Conservation (phyloP, 2,329 filamentous ascomycete species). For the Alternaria sp. region DNA sequence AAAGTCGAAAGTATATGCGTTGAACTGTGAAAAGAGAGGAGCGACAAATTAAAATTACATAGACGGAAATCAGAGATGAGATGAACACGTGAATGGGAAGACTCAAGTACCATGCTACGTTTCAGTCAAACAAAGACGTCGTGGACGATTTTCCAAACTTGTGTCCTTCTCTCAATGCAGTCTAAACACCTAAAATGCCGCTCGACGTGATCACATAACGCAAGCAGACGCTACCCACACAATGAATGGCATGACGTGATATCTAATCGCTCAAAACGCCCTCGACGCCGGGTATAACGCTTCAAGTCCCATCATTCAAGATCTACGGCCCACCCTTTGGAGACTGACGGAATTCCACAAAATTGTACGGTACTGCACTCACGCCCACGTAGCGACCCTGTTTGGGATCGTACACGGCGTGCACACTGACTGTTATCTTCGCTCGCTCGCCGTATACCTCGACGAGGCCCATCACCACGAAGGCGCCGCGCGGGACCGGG, state of each 20-base stretch:
- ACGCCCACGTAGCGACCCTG: constrained; percentile 46
- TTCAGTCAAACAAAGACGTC: too few species aligned
- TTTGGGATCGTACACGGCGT: constrained; percentile 54
- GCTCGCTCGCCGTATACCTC: constrained; percentile 54
- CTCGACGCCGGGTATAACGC: constrained; percentile 14
- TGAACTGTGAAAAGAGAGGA: too few species aligned
- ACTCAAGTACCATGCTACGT: too few species aligned
- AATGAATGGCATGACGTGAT: background rate
- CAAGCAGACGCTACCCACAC: constrained; percentile 4
- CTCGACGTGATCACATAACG: background rate
- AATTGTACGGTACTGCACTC: constrained; percentile 28
- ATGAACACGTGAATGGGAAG: too few species aligned
- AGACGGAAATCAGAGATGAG: too few species aligned
- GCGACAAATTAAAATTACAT: too few species aligned
- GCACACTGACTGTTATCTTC: constrained; percentile 53
- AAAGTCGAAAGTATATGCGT: too few species aligned
- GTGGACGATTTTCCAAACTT: too few species aligned
- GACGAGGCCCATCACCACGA: constrained; percentile 54
- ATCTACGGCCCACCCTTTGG: constrained; percentile 43
- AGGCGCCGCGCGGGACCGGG: constrained; percentile 53
- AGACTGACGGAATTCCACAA: constrained; percentile 42
- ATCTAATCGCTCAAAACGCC: constrained; percentile 4
- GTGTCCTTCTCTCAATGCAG: background rate
- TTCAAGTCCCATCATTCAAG: background rate
- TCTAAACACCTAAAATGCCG: constrained; percentile 4